Evolutionary conservation across 2,329 filamentous ascomycete genomes (phyloP).

Genomic region (Bipolaris gigantea): DNA sequence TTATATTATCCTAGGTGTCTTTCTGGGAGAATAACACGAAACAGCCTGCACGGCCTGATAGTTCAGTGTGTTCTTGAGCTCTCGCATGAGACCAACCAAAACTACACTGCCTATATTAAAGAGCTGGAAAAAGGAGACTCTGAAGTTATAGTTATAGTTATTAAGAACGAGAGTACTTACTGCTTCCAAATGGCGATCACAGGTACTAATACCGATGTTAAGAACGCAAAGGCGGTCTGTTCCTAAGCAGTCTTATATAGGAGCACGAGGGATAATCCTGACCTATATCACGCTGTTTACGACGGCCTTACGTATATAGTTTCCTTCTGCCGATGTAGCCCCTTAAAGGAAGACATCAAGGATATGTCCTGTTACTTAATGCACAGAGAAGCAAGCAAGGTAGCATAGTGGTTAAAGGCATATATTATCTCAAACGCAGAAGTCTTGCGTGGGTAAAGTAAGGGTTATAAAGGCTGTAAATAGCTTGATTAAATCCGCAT

Average conservation of each 20-base stretch:
- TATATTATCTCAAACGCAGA: conserved; percentile 2
- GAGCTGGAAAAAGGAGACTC: not conserved
- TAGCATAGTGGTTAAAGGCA: conserved; percentile 3
- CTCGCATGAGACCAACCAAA: not conserved
- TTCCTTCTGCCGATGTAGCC: conserved; percentile 4
- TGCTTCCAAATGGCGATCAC: conserved; percentile 7
- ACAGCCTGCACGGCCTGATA: conserved; percentile 1
- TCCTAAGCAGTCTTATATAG: conserved; percentile 7
- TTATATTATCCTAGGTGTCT: too few species aligned
- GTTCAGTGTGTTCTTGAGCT: conserved; percentile 3
- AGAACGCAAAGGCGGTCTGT: conserved; percentile 7
- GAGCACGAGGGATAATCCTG: conserved; percentile 1
- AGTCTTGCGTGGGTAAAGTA: not conserved
- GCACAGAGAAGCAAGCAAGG: conserved; percentile 1
- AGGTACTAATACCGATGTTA: conserved; percentile 1
- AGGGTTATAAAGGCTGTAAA: not conserved
- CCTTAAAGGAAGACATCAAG: not conserved
- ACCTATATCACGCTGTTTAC: conserved; percentile 6
- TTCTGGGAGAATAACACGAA: not conserved
- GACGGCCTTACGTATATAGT: conserved; percentile 2
- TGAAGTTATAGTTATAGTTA: conserved; percentile 1
- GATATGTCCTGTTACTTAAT: conserved; percentile 5
- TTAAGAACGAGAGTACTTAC: not conserved
- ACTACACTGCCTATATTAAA: conserved; percentile 1
- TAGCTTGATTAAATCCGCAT: not conserved